Percentiles rank a stretch among this genome's conserved stretches.
phyloP scores from a whole-genome alignment of 2,329 filamentous ascomycete genomes.

The Sporothrix protearum region DNA sequence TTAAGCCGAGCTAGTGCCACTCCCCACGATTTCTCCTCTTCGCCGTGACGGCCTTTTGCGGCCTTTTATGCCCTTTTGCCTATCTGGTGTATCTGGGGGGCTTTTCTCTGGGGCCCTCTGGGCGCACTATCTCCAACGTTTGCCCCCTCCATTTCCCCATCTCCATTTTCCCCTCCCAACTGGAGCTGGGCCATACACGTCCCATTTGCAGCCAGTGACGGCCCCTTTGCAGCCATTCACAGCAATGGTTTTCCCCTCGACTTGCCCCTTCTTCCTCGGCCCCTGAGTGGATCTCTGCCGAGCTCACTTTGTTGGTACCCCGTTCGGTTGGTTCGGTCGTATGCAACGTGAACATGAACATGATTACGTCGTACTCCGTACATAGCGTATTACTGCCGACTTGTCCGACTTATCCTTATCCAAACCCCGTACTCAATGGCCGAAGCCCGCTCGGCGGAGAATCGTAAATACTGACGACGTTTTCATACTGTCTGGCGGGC shows the following conservation, averaged over 20 bases:
- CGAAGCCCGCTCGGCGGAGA: background rate
- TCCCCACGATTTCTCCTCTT: conserved; percentile 14
- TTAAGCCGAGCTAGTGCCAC: conserved; percentile 16
- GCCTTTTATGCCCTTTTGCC: background rate
- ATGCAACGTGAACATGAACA: background rate
- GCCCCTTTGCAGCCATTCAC: background rate
- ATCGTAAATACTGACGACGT: background rate
- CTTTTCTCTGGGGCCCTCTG: background rate
- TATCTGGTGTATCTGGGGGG: background rate
- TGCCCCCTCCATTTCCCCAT: conserved; percentile 2
- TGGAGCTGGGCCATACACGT: background rate
- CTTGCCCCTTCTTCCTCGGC: conserved; percentile 1
- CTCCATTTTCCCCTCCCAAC: background rate
- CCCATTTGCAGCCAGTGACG: background rate
- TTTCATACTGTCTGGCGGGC: background rate
- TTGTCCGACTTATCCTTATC: background rate
- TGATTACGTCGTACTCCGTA: too few relatives aligned
- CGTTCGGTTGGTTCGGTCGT: background rate
- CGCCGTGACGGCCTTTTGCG: background rate
- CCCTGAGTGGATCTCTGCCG: background rate
- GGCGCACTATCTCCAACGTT: background rate
- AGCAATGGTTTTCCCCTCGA: background rate
- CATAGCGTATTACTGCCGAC: background rate
- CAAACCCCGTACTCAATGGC: background rate
- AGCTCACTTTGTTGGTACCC: background rate